Percentiles rank a stretch among this genome's conserved stretches.
Conservation (phyloP, 768 basidiomycete species). For the Cubamyces lactineus region DNA sequence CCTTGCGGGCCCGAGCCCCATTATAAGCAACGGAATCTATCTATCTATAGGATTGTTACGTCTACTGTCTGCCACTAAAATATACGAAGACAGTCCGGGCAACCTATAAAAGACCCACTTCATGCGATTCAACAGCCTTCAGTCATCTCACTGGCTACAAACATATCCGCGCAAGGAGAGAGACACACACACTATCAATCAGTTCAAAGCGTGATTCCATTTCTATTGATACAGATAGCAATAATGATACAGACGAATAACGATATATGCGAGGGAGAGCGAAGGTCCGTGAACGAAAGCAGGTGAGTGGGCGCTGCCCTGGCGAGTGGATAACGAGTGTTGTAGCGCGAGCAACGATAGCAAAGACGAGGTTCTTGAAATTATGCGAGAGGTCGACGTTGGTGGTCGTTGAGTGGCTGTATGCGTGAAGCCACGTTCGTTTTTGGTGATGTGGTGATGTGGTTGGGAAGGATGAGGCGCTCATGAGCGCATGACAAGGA, state of each 20-base stretch:
- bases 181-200: no score
- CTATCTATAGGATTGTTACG: no score
- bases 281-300: not conserved
- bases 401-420: no score
- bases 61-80: no score
- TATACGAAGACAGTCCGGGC: no score
- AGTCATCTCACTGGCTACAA: no score
- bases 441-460: not conserved
- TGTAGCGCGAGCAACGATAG: not conserved
- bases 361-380: not conserved
- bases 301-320: not conserved
- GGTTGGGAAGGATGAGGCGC: not conserved
- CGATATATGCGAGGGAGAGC: not conserved
- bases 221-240: constrained; percentile 13
- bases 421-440: not conserved
- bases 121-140: no score
- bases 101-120: no score
- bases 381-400: no score
- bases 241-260: constrained; percentile 16
- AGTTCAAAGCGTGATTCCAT: not conserved
- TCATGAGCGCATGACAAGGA: constrained; percentile 22
- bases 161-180: no score
- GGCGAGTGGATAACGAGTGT: not conserved
- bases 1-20: no score
- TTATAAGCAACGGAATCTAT: no score